A percentile compares a stretch with the other conserved stretches of the same genome.
These are phyloP conservation scores for Sambucus nigra DNA, from an alignment of 129 eudicot genomes.

Conservation along the genomic window DNA sequence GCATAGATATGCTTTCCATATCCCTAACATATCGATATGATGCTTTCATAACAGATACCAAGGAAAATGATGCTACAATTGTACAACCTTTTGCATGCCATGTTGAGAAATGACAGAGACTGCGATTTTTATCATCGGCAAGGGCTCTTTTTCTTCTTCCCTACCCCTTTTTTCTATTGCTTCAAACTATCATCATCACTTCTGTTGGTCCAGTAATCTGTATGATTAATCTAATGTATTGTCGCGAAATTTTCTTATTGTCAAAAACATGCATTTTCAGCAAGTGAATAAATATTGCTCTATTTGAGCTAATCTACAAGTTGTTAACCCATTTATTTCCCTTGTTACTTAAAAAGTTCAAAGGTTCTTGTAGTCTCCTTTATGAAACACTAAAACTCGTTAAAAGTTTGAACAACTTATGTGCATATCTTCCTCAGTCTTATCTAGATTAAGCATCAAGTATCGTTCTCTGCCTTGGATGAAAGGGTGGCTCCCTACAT, in stretches of 20 bases:
- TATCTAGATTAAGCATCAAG: too few relatives aligned
- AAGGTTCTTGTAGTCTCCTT: too few relatives aligned
- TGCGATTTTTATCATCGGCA: constrained; percentile 95
- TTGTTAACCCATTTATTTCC: background rate
- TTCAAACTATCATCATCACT: background rate
- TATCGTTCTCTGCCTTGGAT: too few relatives aligned
- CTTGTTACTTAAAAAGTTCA: background rate
- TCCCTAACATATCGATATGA: background rate
- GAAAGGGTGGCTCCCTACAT: too few relatives aligned
- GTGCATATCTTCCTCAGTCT: too few relatives aligned
- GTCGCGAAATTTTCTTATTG: background rate
- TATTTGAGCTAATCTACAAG: background rate
- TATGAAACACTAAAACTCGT: too few relatives aligned
- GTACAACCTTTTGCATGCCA: constrained; percentile 83
- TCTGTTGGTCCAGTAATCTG: background rate
- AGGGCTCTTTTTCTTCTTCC: constrained; percentile 4
- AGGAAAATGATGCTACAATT: constrained; percentile 92
- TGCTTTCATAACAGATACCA: constrained; percentile 54
- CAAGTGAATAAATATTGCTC: background rate
- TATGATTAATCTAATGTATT: background rate
- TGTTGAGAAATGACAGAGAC: constrained; percentile 75
- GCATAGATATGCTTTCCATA: background rate
- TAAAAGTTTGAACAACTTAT: too few relatives aligned
- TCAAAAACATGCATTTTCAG: background rate
- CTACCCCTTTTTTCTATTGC: background rate